phyloP scores from a whole-genome alignment of 768 basidiomycete genomes.

The Leccinum rimulosum region DNA sequence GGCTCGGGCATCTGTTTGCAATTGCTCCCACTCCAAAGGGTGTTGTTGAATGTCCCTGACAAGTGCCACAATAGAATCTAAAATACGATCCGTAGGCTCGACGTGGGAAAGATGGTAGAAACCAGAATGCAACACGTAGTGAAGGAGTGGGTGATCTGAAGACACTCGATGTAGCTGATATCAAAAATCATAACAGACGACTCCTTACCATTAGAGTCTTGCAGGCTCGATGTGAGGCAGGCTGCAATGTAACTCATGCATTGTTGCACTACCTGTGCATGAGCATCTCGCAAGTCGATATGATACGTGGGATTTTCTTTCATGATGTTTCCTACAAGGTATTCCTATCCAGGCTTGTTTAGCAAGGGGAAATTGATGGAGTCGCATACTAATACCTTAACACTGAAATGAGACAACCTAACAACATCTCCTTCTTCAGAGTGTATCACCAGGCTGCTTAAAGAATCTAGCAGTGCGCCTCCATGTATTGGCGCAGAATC shows the following conservation, averaged over 20 bases:
- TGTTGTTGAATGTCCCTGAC: background rate
- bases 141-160: too few relatives aligned
- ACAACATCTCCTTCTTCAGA: slow-evolving; percentile 2
- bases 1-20: background rate
- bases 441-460: background rate
- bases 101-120: background rate
- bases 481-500: background rate
- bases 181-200: too few relatives aligned
- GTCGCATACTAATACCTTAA: background rate
- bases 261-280: too few relatives aligned
- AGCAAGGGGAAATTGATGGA: too few relatives aligned
- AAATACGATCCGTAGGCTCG: background rate
- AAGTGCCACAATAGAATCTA: background rate
- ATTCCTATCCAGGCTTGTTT: too few relatives aligned
- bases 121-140: background rate
- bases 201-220: too few relatives aligned
- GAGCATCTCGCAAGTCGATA: too few relatives aligned
- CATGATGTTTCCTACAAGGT: too few relatives aligned
- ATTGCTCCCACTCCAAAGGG: background rate
- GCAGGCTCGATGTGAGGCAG: too few relatives aligned
- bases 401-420: background rate
- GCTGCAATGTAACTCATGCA: too few relatives aligned
- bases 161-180: too few relatives aligned
- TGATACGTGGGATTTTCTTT: too few relatives aligned
- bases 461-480: background rate